Percentiles rank a stretch among this genome's conserved stretches.
phyloP scores from a whole-genome alignment of 306 rosid species.

The Ochetophila trinervis region DNA sequence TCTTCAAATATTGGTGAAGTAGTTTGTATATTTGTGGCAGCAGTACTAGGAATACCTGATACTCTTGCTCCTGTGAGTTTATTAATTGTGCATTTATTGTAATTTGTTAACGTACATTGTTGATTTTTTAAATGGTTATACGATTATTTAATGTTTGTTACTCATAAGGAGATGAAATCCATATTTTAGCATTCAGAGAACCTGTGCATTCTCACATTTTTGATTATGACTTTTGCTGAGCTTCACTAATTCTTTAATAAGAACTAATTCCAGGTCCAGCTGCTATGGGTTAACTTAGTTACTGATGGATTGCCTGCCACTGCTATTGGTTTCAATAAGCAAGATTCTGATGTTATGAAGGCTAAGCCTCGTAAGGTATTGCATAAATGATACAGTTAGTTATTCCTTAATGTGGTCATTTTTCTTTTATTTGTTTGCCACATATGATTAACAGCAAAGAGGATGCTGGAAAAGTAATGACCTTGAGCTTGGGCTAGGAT shows the following conservation, averaged over 20 bases:
- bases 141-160: constrained; percentile 3
- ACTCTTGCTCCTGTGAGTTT: constrained; percentile 94
- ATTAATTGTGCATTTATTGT: constrained; percentile 1
- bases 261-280: constrained; percentile 67
- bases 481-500: not conserved
- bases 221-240: not conserved
- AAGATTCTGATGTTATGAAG: constrained; percentile 96
- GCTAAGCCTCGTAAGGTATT: constrained; percentile 91
- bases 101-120: constrained; percentile 4
- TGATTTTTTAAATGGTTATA: constrained; percentile 14
- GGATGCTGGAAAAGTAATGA: not conserved
- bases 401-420: not conserved
- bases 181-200: not conserved
- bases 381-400: constrained; percentile 1
- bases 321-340: constrained; percentile 96
- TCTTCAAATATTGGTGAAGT: constrained; percentile 99
- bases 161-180: not conserved
- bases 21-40: constrained; percentile 97
- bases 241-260: not conserved
- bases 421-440: not conserved
- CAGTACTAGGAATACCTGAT: constrained; percentile 98
- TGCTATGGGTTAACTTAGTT: constrained; percentile 97
- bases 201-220: not conserved
- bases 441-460: not conserved
- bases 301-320: constrained; percentile 99